Base-by-base conservation (phyloP, 2,329 filamentous ascomycete species). In the Neonectria coccinea region DNA sequence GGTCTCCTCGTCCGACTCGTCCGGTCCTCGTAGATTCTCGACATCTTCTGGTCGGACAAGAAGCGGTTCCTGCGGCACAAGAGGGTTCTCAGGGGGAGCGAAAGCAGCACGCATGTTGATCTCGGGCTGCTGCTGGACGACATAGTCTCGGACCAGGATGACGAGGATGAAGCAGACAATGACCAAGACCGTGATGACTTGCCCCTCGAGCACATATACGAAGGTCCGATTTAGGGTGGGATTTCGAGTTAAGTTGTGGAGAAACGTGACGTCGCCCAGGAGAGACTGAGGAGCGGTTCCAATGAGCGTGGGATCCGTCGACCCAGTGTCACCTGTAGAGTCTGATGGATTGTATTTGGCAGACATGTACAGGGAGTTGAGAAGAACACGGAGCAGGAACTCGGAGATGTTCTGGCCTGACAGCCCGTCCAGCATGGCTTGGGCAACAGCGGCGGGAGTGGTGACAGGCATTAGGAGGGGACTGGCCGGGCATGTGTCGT, bases 101-200 rank as follows among this genome's bases (percentile, higher is more conserved):
- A 89, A 86, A 4, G 86, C 87, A 9, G 86, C 90, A 0, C 89
- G 91, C 83, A 96, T 90, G 73, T 97, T 97, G 70, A 96, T 91
- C 68, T 94, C 91, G 5, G 95, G 96, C 76, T 99, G 96, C 77
- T 99, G 96, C 77, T 99, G 96, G 10, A 99, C 94, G 55, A 99
- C 96, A 86, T 97, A 99, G 80, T 99, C 96, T 51, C 97, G 85
- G 51, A 99, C 97, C 4, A 99, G 81, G 71, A 99, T 99, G 45
- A 99, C 90, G n/a, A 99, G 82, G 64, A 99, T 97, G 78, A 98
- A 99, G 62, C 91, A 94, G 48, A 97, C 86, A 8, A 99, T 95
- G 55, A 98, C 93, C 11, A 97, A 82, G 6, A 97, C 82, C 1
- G 95, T 99, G 70, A 99, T 97, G 52, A 98, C 88, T 75, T 97